Evolutionary conservation across 768 basidiomycete genomes (phyloP).

Genomic region (Suillus brevipes): DNA sequence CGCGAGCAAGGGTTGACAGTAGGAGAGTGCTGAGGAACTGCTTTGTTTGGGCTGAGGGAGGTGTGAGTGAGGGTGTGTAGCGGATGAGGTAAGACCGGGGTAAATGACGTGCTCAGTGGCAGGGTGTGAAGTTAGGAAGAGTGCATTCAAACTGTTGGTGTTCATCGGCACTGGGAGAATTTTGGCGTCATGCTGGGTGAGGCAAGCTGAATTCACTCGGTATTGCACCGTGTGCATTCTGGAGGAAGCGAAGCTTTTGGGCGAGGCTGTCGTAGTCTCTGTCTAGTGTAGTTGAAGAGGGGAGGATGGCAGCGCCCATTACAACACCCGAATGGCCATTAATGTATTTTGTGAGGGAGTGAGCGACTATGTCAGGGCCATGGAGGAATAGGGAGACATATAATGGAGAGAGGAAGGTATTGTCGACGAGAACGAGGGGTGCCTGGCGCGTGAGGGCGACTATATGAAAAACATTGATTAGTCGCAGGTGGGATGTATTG

Average conservation of each 20-base stretch:
- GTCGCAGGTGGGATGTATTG: conserved; percentile 91
- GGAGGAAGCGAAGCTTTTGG: conserved; percentile 76
- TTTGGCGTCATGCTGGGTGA: conserved; percentile 88
- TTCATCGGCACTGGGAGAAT: conserved; percentile 88
- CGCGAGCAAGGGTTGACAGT: conserved; percentile 24
- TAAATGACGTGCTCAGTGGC: conserved; percentile 82
- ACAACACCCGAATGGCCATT: conserved; percentile 94
- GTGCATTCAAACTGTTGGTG: conserved; percentile 80
- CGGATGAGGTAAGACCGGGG: conserved; percentile 69
- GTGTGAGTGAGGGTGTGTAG: conserved; percentile 63
- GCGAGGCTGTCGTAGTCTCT: conserved; percentile 37
- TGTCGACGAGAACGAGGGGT: conserved; percentile 75
- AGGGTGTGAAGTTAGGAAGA: conserved; percentile 56
- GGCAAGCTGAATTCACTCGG: conserved; percentile 90
- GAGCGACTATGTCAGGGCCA: conserved; percentile 83
- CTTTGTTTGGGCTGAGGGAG: conserved; percentile 63
- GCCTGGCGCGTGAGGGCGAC: conserved; percentile 63
- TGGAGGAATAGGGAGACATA: conserved; percentile 85
- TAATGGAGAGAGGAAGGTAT: conserved; percentile 92
- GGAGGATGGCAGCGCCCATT: conserved; percentile 81
- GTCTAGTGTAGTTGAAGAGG: too few relatives aligned
- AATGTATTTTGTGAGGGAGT: conserved; percentile 87
- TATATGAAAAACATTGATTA: conserved; percentile 79
- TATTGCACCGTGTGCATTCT: conserved; percentile 84
- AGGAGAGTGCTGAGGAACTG: conserved; percentile 40